A percentile compares a stretch with the other conserved stretches of the same genome.
Evolutionary conservation across 768 basidiomycete genomes (phyloP).

Genomic region (Punctularia strigosozonata): DNA sequence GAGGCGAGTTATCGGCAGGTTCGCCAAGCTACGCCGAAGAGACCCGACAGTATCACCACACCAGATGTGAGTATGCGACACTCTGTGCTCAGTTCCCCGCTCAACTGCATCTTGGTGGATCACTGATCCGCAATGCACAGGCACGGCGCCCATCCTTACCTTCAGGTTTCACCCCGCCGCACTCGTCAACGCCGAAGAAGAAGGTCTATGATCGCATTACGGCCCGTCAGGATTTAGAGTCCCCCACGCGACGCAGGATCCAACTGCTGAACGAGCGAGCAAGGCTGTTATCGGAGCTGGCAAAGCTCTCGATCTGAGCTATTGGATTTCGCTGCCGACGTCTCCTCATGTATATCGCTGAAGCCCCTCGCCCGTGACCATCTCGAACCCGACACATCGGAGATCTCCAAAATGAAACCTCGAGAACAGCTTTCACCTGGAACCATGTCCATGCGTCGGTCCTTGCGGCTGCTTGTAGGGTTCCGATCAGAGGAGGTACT

Average conservation of each 20-base stretch:
- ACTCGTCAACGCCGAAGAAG: conserved; percentile 2
- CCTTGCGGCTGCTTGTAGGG: no score
- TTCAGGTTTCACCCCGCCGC: background rate
- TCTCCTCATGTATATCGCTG: no score
- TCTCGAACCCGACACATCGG: no score
- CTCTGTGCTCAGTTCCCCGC: background rate
- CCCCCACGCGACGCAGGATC: conserved; percentile 32
- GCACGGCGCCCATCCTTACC: background rate
- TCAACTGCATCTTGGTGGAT: background rate
- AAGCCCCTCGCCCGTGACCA: no score
- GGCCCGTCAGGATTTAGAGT: conserved; percentile 16
- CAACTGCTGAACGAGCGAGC: conserved; percentile 49
- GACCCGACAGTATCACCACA: conserved; percentile 2
- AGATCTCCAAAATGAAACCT: no score
- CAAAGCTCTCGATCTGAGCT: no score
- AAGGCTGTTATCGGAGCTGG: conserved; percentile 40
- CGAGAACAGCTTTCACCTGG: no score
- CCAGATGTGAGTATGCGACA: background rate
- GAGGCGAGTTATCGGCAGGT: conserved; percentile 19
- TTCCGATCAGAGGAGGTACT: no score
- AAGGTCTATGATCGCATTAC: conserved; percentile 2
- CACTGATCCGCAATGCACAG: background rate
- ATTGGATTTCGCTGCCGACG: no score
- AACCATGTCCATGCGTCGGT: no score
- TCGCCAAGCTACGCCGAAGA: background rate